Base-by-base conservation (phyloP, 352 stramenopile genomes). In the Phytophthora idaei region DNA sequence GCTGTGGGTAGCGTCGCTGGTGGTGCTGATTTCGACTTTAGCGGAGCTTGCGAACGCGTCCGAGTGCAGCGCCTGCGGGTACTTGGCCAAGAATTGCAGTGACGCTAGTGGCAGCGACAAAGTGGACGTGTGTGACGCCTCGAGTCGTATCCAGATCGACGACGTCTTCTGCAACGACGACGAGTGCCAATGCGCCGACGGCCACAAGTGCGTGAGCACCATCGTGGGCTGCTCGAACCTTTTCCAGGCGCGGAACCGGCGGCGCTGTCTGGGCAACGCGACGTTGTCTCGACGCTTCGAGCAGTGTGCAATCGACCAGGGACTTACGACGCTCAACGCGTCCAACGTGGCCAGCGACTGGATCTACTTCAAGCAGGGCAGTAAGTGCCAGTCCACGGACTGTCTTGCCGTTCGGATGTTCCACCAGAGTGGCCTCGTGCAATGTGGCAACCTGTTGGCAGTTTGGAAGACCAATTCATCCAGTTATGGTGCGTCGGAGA, bases 121-220 rank as follows among this genome's bases (percentile, higher is more conserved):
- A 15, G 57, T 74, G 32, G 42, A 77, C 28, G 87, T 95, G 52
- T 95, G 87, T 57, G 68, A 92, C 47, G 65, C 62, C 0, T 50
- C 60, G 11, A 81, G 83, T 32, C 61, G 69, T 10, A 90, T 95
- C 49, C 84, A 93, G 64, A 70, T 93, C 31, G 87, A 94, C 62
- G 87, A 95, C 56, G 81, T 95, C 10, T 92, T 95, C 57, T 95
- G 87, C 41, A 78, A 87, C 45, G 64, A 77, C 45, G 66, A 78
- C 49, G 76, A 85, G 45, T 95, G 85, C 34, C 44, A 61, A 29
- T 95, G 87, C 57, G 72, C 71, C 1, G 62, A 69, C 7, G 77
- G 63, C 39, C 78, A 81, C 67, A 53, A 67, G 41, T 95, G 87
- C 49, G 84, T 81, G 32, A 92, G 74, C 46, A 77, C 90, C 10